Evolutionary conservation across 768 basidiomycete species (phyloP).

Genomic region (Leucosporidium yakuticum): DNA sequence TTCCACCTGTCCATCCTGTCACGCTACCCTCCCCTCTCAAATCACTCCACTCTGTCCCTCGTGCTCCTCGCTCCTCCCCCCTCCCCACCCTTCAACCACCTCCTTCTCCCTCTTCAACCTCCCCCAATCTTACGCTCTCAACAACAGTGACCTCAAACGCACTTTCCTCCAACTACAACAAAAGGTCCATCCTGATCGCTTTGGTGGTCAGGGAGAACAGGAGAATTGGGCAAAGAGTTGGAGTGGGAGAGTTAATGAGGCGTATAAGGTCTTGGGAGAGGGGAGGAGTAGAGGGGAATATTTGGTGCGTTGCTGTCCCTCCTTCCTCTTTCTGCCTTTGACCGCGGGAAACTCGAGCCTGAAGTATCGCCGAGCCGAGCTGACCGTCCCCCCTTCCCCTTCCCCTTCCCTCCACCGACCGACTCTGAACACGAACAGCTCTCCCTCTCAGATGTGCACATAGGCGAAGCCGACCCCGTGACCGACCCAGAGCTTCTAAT

Average conservation of each 20-base stretch:
- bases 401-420: no score
- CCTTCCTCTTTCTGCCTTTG: not conserved
- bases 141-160: constrained; percentile 39
- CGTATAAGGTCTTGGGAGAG: constrained; percentile 51
- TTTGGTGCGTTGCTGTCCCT: constrained; percentile 37
- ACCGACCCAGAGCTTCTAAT: constrained; percentile 46
- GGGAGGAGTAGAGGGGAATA: constrained; percentile 45
- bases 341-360: not conserved
- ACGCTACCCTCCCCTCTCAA: constrained; percentile 27
- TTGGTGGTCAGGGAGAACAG: constrained; percentile 37
- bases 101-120: constrained; percentile 43
- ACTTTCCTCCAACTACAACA: constrained; percentile 43
- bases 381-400: no score
- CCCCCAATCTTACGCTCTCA: constrained; percentile 39
- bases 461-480: constrained; percentile 45
- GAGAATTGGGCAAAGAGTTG: constrained; percentile 41
- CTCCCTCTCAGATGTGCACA: constrained; percentile 39
- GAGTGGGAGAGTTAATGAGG: constrained; percentile 64
- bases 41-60: constrained; percentile 41
- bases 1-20: constrained; percentile 32
- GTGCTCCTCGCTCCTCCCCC: constrained; percentile 40
- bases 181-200: constrained; percentile 47
- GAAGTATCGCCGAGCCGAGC: no score
- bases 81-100: constrained; percentile 34
- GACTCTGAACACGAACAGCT: constrained; percentile 32